Evolutionary conservation across 2,329 filamentous ascomycete species (phyloP).

Genomic region (Fusarium miscanthi): DNA sequence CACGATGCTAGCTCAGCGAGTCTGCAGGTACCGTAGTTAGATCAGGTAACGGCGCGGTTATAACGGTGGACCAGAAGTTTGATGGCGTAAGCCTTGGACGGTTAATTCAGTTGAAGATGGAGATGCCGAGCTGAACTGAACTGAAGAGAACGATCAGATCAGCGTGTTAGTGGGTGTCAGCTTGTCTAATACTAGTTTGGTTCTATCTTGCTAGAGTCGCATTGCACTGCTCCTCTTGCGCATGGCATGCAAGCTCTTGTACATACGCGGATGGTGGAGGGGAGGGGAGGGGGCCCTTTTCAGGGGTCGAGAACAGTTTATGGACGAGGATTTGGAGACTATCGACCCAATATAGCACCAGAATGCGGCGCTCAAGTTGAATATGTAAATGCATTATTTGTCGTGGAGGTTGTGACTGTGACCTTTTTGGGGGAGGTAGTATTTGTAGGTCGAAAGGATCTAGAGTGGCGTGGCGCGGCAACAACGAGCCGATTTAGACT

Average conservation of each 20-base stretch:
- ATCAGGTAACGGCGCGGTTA: slow-evolving; percentile 18
- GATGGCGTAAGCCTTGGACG: slow-evolving; percentile 11
- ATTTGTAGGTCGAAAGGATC: not conserved
- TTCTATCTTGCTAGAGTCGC: slow-evolving; percentile 1
- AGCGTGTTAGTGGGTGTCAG: not conserved
- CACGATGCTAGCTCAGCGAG: slow-evolving; percentile 5
- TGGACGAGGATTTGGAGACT: slow-evolving; percentile 14
- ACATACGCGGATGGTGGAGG: slow-evolving; percentile 6
- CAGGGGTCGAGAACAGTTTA: slow-evolving; percentile 5
- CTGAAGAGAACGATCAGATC: not conserved
- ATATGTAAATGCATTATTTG: slow-evolving; percentile 8
- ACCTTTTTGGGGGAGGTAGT: not conserved
- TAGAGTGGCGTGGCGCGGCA: slow-evolving; percentile 14
- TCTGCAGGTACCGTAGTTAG: slow-evolving; percentile 16
- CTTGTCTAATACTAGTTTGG: not conserved
- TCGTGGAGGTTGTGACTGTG: not conserved
- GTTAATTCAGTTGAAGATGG: slow-evolving; percentile 18
- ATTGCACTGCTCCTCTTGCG: slow-evolving; percentile 18
- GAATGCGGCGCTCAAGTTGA: slow-evolving; percentile 16
- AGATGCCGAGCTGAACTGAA: slow-evolving; percentile 6
- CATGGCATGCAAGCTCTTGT: slow-evolving; percentile 12
- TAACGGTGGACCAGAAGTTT: slow-evolving; percentile 22
- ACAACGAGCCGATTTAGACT: slow-evolving; percentile 4
- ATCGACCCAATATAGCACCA: slow-evolving; percentile 24
- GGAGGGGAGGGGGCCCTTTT: slow-evolving; percentile 12